Evolutionary conservation across 345 rosid species (phyloP).

Genomic region (Corchorus capsularis): DNA sequence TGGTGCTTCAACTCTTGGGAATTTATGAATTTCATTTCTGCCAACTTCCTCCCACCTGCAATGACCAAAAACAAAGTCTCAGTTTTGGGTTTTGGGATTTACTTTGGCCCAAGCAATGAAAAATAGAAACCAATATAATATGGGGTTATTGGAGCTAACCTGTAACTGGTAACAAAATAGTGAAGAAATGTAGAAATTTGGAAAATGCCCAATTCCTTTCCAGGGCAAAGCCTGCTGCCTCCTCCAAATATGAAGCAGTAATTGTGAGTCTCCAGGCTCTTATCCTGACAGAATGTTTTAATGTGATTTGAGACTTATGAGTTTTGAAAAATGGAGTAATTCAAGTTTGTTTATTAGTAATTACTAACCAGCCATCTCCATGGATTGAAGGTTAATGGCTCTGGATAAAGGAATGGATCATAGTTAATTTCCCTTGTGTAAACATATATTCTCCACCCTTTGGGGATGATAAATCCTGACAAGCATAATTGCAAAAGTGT

Average conservation of each 20-base stretch:
- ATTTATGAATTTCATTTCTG: conserved; percentile 60
- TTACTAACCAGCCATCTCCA: conserved; percentile 50
- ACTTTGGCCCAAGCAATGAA: not conserved
- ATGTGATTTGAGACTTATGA: not conserved
- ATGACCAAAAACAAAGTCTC: not conserved
- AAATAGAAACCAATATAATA: not conserved
- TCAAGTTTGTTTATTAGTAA: conserved; percentile 11
- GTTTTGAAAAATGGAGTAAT: not conserved
- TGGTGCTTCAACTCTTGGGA: conserved; percentile 94
- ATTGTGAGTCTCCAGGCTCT: conserved; percentile 55
- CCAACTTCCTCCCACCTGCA: conserved; percentile 95
- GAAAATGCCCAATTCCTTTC: conserved; percentile 85
- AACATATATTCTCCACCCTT: conserved; percentile 94
- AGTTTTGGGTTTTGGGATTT: not conserved
- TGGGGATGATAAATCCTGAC: conserved; percentile 74
- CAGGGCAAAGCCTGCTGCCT: conserved; percentile 91
- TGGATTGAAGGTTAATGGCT: conserved; percentile 71
- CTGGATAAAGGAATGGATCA: conserved; percentile 61
- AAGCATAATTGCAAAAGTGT: conserved; percentile 18
- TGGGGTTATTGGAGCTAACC: conserved; percentile 31
- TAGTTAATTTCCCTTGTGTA: conserved; percentile 86
- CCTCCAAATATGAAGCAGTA: conserved; percentile 78
- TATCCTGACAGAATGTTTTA: conserved; percentile 47
- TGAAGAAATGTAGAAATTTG: conserved; percentile 88
- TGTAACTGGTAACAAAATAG: conserved; percentile 83